Conservation (phyloP, 2,329 filamentous ascomycete species). For the Colletotrichum lini region DNA sequence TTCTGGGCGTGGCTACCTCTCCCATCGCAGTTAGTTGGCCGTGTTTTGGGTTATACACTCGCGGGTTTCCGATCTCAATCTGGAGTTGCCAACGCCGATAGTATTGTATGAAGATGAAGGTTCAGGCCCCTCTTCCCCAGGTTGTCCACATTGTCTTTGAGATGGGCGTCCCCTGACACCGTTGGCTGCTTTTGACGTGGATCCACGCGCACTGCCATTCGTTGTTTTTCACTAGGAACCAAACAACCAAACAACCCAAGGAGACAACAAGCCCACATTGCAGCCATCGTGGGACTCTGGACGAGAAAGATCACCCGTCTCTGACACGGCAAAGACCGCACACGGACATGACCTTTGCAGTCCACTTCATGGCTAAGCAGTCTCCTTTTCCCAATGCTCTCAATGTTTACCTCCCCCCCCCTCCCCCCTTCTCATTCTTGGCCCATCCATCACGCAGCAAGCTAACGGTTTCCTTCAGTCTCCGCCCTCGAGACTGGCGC, state of each 20-base stretch:
- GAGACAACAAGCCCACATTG: not conserved
- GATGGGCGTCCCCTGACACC: not conserved
- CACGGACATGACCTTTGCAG: conserved; percentile 50
- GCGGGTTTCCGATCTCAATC: not conserved
- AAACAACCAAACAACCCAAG: too few relatives aligned
- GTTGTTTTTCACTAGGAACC: too few relatives aligned
- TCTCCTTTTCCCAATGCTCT: conserved; percentile 52
- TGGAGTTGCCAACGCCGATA: not conserved
- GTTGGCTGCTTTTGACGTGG: not conserved
- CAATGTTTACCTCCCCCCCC: conserved; percentile 35
- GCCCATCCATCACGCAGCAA: too few relatives aligned
- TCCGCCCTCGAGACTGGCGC: too few relatives aligned
- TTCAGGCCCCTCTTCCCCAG: not conserved
- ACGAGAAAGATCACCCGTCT: conserved; percentile 51
- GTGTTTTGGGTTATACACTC: not conserved
- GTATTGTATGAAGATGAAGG: not conserved
- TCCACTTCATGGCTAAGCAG: conserved; percentile 51
- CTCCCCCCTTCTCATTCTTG: too few relatives aligned
- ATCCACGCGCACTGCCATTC: not conserved
- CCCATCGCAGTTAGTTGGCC: not conserved
- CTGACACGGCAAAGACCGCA: conserved; percentile 43
- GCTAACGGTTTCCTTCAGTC: too few relatives aligned
- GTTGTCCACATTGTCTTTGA: not conserved
- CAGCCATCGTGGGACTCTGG: conserved; percentile 47
- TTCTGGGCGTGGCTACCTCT: not conserved